Evolutionary conservation across 805 yeast genomes (phyloP), one percentile per base, ranked within the genome.

Genomic region (Pichia kluyveri): DNA sequence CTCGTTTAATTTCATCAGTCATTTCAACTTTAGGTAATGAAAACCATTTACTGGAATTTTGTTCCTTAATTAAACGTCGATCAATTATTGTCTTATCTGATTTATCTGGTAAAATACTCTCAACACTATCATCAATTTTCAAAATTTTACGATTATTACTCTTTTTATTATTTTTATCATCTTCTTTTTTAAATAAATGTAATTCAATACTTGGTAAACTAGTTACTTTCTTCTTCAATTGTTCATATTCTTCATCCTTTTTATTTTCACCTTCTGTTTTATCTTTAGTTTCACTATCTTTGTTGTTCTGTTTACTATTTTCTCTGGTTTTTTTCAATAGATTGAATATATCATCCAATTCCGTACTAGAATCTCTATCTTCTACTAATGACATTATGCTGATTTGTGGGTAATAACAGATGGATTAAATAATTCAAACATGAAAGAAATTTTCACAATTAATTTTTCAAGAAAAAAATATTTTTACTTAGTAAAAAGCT

Each of bases 1-100:
- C 98, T 50, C 95, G 73, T 59, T 84, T 84, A 19, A 86, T 61
- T 30, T 75, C 73, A 2, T 83, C 79, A 10, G 95, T 85, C 51
- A 86, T 66, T 56, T 85, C 93, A 7, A 82, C 80, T 55, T 79
- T 81, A 31, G 88, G 87, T 75, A 90, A 71, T 45, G 79, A 73
- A 58, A 87, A 90, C 97, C 97, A 90, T 52, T 80, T 70, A 31
- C 66, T 63, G 0, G 87, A 88, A 1, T 82, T 63, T 32, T 68
- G 65, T 8, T 58, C 56, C 44, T 56, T 56, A 8, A 42, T 18
- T 30, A 51, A 40, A 30, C 51, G 49, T 46, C 46, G 48, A 45
- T 49, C 49, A 32, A 54, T 53, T 17, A 51, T 47, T 18, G 52
- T 53, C 41, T 51, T 54, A 40, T 52, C 55, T 34, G 37, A 53